Percentiles rank a stretch among this genome's conserved stretches.
Evolutionary conservation across 2,329 filamentous ascomycete species (phyloP).

Genomic region (Catunica adiposa): DNA sequence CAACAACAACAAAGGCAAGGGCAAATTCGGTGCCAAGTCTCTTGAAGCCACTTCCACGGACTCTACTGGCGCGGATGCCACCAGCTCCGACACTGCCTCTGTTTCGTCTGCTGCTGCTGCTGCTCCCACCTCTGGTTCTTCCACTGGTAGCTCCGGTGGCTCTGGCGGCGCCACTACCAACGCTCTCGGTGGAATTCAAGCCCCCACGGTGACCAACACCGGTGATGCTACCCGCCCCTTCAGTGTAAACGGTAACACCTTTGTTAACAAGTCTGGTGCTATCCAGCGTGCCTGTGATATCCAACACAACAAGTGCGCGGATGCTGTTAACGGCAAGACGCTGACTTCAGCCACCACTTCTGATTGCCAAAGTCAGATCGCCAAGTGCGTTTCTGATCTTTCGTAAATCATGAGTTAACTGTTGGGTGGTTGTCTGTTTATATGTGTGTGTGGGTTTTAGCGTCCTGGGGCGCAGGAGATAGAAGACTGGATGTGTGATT

Average conservation of each 20-base stretch:
- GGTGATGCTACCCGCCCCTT: slow-evolving; percentile 36
- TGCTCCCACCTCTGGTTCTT: slow-evolving; percentile 8
- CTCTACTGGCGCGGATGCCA: slow-evolving; percentile 29
- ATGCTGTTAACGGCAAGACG: slow-evolving; percentile 37
- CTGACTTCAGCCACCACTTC: slow-evolving; percentile 24
- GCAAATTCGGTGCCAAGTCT: slow-evolving; percentile 9
- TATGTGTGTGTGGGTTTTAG: not conserved
- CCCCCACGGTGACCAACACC: slow-evolving; percentile 33
- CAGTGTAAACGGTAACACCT: slow-evolving; percentile 38
- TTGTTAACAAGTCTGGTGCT: slow-evolving; percentile 38
- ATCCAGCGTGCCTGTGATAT: slow-evolving; percentile 45
- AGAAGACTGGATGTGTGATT: not conserved
- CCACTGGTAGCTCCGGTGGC: slow-evolving; percentile 17
- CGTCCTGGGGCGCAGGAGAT: not conserved
- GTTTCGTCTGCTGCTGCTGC: slow-evolving; percentile 5
- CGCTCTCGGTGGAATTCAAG: slow-evolving; percentile 34
- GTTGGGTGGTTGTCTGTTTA: not conserved
- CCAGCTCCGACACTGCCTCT: not conserved
- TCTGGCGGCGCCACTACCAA: slow-evolving; percentile 17
- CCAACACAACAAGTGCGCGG: slow-evolving; percentile 43
- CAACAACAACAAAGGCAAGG: slow-evolving; percentile 14
- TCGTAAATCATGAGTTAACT: slow-evolving; percentile 16
- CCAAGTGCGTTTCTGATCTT: slow-evolving; percentile 24
- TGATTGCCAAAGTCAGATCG: slow-evolving; percentile 41
- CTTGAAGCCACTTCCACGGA: slow-evolving; percentile 17